Percentiles rank a stretch among this genome's conserved stretches.
These are phyloP conservation scores for Collybia sp. DNA, from an alignment of 768 basidiomycete species.

Conservation along the genomic window DNA sequence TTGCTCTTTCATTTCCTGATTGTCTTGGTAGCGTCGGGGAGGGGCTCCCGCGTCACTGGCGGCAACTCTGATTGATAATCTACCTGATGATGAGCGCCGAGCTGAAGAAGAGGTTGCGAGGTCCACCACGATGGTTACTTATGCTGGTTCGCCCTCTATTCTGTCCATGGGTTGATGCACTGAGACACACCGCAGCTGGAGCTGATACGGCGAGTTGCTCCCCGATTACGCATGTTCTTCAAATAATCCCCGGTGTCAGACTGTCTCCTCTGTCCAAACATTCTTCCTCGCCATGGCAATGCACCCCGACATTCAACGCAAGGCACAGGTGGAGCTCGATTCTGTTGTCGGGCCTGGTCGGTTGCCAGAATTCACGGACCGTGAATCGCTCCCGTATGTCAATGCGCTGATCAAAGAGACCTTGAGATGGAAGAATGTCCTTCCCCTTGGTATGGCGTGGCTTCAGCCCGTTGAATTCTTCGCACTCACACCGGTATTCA, in stretches of 20 bases:
- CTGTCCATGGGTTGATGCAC: neutral
- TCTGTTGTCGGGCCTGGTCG: slow-evolving; percentile 27
- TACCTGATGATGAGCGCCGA: neutral
- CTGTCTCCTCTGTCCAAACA: slow-evolving; percentile 26
- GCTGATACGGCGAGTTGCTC: slow-evolving; percentile 5
- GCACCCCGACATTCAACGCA: slow-evolving; percentile 29
- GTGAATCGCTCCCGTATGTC: slow-evolving; percentile 29
- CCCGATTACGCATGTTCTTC: neutral
- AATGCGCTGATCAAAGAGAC: slow-evolving; percentile 31
- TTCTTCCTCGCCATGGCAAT: slow-evolving; percentile 33
- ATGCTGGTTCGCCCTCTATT: slow-evolving; percentile 1
- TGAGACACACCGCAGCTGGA: neutral
- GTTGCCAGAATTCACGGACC: slow-evolving; percentile 32
- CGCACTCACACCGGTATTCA: neutral
- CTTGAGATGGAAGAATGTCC: neutral
- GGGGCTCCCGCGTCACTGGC: slow-evolving; percentile 1
- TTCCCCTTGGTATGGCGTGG: neutral
- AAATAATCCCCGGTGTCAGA: slow-evolving; percentile 14
- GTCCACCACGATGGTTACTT: slow-evolving; percentile 6
- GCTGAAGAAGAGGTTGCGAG: slow-evolving; percentile 7
- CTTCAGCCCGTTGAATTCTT: neutral
- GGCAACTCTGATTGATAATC: slow-evolving; percentile 1
- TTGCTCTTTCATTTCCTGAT: neutral
- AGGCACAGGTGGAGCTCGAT: slow-evolving; percentile 35
- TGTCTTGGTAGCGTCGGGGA: neutral